A percentile compares a stretch with the other conserved stretches of the same genome.
Conservation (phyloP, 2,329 filamentous ascomycete species). For the Sporothrix protearum region DNA sequence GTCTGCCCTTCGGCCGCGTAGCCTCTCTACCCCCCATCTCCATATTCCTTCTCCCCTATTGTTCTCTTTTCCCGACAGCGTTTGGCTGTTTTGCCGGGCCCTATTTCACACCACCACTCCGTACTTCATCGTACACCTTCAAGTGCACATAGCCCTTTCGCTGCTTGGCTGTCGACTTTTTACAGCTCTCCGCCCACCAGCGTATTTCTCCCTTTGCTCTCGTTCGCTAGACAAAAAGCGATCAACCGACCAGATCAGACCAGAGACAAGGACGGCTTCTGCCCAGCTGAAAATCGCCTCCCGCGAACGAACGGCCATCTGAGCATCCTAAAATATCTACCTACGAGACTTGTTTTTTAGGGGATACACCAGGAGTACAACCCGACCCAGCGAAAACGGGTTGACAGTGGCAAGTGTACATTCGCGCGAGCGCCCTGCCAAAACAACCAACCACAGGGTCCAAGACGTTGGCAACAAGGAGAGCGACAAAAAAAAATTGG, state of each 20-base stretch:
- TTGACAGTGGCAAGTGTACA: constrained; percentile 14
- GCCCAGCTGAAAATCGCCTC: constrained; percentile 1
- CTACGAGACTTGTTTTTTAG: not conserved
- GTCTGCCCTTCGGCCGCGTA: not conserved
- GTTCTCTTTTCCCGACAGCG: not conserved
- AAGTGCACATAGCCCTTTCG: not conserved
- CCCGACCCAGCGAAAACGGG: not conserved
- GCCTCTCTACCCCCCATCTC: not conserved
- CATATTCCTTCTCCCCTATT: not conserved
- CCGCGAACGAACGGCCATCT: constrained; percentile 6
- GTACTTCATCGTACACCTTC: not conserved
- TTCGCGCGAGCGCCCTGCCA: not conserved
- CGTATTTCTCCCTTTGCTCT: not conserved
- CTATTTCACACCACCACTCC: not conserved
- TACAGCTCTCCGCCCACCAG: not conserved
- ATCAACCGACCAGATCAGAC: constrained; percentile 14
- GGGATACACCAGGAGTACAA: not conserved
- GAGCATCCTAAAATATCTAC: not conserved
- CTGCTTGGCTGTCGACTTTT: constrained; percentile 6
- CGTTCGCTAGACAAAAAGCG: not conserved
- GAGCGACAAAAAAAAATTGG: constrained; percentile 24
- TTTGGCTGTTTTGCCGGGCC: constrained; percentile 3
- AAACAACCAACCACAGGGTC: not conserved
- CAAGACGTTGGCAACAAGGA: constrained; percentile 13
- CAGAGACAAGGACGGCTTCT: not conserved